Conservation (phyloP, 805 yeast species). For the Helenozyma rhizophorensis region DNA sequence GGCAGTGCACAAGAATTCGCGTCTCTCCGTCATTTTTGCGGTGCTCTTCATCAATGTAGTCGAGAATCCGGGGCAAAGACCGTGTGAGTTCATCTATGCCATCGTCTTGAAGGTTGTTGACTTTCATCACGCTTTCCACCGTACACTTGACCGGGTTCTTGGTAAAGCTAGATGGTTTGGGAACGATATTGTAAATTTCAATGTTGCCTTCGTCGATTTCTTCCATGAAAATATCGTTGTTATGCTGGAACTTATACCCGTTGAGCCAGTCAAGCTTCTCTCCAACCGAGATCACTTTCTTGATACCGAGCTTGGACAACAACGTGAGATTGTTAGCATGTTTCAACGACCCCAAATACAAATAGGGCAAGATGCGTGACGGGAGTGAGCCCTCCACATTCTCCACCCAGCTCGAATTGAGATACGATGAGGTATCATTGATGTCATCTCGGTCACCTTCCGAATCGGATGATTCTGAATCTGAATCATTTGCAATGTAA, state of each 20-base stretch:
- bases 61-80: slow-evolving; percentile 59
- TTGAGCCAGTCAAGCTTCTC: slow-evolving; percentile 66
- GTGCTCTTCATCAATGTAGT: slow-evolving; percentile 50
- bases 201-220: slow-evolving; percentile 27
- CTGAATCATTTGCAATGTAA: slow-evolving; percentile 23
- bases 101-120: slow-evolving; percentile 80
- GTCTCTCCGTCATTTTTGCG: slow-evolving; percentile 6
- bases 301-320: slow-evolving; percentile 61
- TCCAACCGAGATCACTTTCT: slow-evolving; percentile 80
- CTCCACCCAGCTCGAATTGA: slow-evolving; percentile 30
- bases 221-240: slow-evolving; percentile 20
- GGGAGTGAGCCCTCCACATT: slow-evolving; percentile 69
- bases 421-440: not conserved
- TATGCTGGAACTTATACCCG: slow-evolving; percentile 24
- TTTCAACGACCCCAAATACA: slow-evolving; percentile 77
- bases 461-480: slow-evolving; percentile 15
- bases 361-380: slow-evolving; percentile 74
- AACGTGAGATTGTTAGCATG: slow-evolving; percentile 76
- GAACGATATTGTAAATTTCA: slow-evolving; percentile 25
- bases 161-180: slow-evolving; percentile 10
- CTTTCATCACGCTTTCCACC: slow-evolving; percentile 51
- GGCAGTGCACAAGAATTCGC: slow-evolving; percentile 73
- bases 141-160: slow-evolving; percentile 8
- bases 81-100: slow-evolving; percentile 75
- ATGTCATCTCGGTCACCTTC: slow-evolving; percentile 9